Percentiles rank a stretch among this genome's conserved stretches.
phyloP scores from a whole-genome alignment of 306 rosid species.

The Glycine soja region DNA sequence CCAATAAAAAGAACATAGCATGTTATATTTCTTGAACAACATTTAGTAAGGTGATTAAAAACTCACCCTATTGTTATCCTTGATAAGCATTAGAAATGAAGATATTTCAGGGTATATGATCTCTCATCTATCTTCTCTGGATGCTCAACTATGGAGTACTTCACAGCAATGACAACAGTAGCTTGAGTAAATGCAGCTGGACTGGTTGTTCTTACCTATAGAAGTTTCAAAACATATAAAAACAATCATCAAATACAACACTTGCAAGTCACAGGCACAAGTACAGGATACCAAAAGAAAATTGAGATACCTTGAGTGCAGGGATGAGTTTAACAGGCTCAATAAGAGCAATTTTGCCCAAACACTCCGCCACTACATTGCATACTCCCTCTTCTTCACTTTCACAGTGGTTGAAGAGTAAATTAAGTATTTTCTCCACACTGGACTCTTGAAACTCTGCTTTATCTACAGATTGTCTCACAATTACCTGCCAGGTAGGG shows the following conservation, averaged over 20 bases:
- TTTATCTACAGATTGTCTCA: no score
- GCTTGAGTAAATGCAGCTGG: no score
- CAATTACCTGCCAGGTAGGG: constrained; percentile 69
- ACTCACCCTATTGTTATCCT: constrained; percentile 91
- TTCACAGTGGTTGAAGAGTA: constrained; percentile 95
- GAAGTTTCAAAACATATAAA: no score
- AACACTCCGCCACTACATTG: constrained; percentile 97
- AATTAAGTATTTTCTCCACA: constrained; percentile 93
- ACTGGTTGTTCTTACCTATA: no score
- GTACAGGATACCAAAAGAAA: no score
- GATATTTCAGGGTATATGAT: constrained; percentile 92
- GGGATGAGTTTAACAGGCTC: constrained; percentile 98
- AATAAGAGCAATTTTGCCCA: constrained; percentile 96
- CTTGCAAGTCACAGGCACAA: no score
- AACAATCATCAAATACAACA: no score
- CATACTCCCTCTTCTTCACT: no score
- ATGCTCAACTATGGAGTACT: no score
- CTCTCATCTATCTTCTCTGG: constrained; percentile 94
- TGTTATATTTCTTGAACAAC: no score
- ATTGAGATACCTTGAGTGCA: no score
- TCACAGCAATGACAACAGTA: no score
- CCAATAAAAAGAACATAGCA: constrained; percentile 23
- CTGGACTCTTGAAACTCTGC: constrained; percentile 95
- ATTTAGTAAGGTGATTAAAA: constrained; percentile 33
- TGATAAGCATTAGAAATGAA: constrained; percentile 95